Conservation (phyloP, 345 rosid genomes). For the Heritiera fomes region DNA sequence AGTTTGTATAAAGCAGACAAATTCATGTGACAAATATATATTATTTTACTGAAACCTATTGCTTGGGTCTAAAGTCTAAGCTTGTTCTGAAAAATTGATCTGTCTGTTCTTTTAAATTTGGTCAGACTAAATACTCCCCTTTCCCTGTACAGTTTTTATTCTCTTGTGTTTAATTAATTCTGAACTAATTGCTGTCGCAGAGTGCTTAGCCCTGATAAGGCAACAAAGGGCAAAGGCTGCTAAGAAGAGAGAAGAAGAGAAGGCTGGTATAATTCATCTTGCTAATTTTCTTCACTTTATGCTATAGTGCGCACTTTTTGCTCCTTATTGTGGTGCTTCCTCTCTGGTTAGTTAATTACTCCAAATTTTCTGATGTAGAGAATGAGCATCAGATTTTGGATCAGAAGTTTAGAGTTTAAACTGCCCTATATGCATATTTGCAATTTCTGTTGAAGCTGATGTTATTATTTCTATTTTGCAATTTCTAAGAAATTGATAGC, state of each 20-base stretch:
- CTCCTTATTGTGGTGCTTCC: neutral
- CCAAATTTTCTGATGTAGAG: neutral
- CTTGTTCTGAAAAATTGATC: too few species aligned
- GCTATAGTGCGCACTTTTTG: neutral
- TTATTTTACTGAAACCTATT: too few species aligned
- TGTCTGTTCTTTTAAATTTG: too few species aligned
- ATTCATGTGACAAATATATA: too few species aligned
- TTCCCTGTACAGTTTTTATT: neutral
- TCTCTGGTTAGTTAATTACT: neutral
- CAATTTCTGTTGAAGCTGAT: conserved; percentile 6
- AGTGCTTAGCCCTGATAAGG: conserved; percentile 79
- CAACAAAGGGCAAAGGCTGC: conserved; percentile 83
- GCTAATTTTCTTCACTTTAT: neutral
- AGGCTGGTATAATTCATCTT: conserved; percentile 43
- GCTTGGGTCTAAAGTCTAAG: too few species aligned
- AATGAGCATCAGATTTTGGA: neutral
- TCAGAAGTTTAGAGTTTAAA: neutral
- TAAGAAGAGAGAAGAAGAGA: conserved; percentile 60
- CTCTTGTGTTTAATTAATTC: neutral
- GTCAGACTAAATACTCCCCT: neutral
- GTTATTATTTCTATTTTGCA: conserved; percentile 5
- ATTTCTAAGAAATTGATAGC: neutral
- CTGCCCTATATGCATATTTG: neutral
- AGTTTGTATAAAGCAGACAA: too few species aligned
- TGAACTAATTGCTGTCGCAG: conserved; percentile 35